A percentile compares a stretch with the other conserved stretches of the same genome.
Conservation (phyloP, 805 yeast species). For the Zygoascus tannicola region DNA sequence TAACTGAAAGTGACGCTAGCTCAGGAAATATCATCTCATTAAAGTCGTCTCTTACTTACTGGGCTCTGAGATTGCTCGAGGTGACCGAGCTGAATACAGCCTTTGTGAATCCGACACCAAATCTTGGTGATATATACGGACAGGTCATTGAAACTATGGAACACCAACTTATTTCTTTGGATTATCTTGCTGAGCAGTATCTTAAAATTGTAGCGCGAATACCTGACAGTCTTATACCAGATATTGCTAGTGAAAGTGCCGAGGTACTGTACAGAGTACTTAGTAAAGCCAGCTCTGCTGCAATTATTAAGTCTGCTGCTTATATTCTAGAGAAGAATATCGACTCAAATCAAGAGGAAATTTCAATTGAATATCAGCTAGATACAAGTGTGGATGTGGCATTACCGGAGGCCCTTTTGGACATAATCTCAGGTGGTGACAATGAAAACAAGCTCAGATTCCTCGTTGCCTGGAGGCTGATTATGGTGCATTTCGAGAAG, state of each 20-base stretch:
- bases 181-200: background rate
- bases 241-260: background rate
- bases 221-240: background rate
- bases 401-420: constrained; percentile 6
- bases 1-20: background rate
- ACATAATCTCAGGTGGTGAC: constrained; percentile 16
- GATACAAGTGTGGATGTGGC: background rate
- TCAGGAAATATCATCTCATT: background rate
- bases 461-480: constrained; percentile 49
- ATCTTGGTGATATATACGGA: background rate
- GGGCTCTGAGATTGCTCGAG: constrained; percentile 28
- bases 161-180: background rate
- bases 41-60: constrained; percentile 35
- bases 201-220: background rate
- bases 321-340: constrained; percentile 1
- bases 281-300: background rate
- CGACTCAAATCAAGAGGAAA: constrained; percentile 6
- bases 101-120: background rate
- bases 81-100: background rate
- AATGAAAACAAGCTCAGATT: constrained; percentile 20
- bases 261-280: background rate
- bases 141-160: background rate
- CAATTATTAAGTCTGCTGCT: background rate
- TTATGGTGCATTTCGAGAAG: constrained; percentile 52
- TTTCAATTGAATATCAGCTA: constrained; percentile 34